Base-by-base conservation (phyloP, 1,139 yeast species). In the Kodamaea ohmeri region DNA sequence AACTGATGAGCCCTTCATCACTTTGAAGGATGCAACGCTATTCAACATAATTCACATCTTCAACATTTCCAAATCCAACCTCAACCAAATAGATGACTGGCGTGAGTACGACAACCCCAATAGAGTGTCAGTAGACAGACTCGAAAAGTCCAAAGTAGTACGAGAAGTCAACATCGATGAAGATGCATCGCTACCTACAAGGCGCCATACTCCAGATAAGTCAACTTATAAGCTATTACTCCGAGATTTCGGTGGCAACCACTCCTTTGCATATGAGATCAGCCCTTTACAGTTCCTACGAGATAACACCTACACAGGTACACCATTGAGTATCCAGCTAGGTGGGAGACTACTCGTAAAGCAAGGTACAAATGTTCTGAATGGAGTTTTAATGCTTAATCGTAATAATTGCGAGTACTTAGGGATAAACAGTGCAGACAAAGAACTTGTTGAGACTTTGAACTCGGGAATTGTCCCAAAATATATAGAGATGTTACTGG, bases 81-180 rank as follows among this genome's bases (percentile, higher is more conserved):
- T 65, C 21, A 52, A 57, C 34, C 68, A 65, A 34, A 41, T 69
- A 9, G 74, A 70, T 39, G 64, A 65, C 29, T 70, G 76, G 75
- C 56, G 50, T 38, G 62, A 59, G 38, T 50, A 50, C 37, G 61
- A 58, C 33, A 64, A 68, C 44, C 75, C 75, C n/a, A 63, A 63
- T 40, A 60, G 54, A 20, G 69, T 62, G 3, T 60, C 68, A 1
- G 73, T 63, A 3, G 76, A 71, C 47, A 48, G 72, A 24, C 42
- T 70, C 28, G 54, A 49, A 38, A 53, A 50, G 36, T 40, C 52
- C 3, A 44, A 43, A 29, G 45, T 67, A 6, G 60, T 70, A 13
- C 53, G 65, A 29, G 71, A 67, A 31, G 54, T 70, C 4, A 55
- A 63, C 37, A 40, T 62, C 29, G 63, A 58, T 15, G 63, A 56